A percentile compares a stretch with the other conserved stretches of the same genome.
Conservation (phyloP, 169 alveolate genomes). For the Plasmodium coatneyi region DNA sequence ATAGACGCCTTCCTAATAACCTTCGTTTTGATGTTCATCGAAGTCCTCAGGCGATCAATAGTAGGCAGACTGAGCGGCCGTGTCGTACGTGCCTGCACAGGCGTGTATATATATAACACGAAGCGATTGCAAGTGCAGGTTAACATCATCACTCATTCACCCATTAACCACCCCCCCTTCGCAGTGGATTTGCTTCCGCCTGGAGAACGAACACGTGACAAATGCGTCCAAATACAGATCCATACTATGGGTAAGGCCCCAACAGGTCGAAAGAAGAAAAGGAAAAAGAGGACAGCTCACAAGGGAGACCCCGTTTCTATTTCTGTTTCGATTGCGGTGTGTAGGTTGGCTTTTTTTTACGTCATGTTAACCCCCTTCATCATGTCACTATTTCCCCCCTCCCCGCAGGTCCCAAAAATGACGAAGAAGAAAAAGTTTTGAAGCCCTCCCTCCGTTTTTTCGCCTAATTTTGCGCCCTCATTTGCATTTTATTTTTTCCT, state of each 20-base stretch:
- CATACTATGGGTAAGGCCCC: constrained; percentile 86
- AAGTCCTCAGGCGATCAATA: constrained; percentile 57
- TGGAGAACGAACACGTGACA: constrained; percentile 89
- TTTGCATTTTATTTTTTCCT: not conserved
- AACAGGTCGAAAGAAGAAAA: constrained; percentile 73
- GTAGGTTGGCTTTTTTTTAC: not conserved
- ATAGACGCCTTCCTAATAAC: constrained; percentile 41
- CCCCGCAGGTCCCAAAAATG: constrained; percentile 45
- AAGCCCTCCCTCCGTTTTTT: not conserved
- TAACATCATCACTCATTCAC: not conserved
- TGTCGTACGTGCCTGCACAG: not conserved
- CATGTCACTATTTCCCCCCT: not conserved
- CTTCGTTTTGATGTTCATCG: constrained; percentile 59
- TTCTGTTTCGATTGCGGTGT: not conserved
- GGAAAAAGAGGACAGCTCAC: not conserved
- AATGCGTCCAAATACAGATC: constrained; percentile 88
- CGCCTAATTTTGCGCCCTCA: not conserved
- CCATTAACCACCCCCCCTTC: not conserved
- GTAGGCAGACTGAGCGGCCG: constrained; percentile 11
- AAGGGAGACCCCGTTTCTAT: not conserved
- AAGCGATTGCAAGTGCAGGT: not conserved
- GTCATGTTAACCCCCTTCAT: not conserved
- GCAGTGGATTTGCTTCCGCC: constrained; percentile 88
- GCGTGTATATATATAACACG: not conserved
- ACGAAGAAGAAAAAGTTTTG: constrained; percentile 33